Base-by-base conservation (phyloP, 805 yeast species). In the Candida krabiensis region DNA sequence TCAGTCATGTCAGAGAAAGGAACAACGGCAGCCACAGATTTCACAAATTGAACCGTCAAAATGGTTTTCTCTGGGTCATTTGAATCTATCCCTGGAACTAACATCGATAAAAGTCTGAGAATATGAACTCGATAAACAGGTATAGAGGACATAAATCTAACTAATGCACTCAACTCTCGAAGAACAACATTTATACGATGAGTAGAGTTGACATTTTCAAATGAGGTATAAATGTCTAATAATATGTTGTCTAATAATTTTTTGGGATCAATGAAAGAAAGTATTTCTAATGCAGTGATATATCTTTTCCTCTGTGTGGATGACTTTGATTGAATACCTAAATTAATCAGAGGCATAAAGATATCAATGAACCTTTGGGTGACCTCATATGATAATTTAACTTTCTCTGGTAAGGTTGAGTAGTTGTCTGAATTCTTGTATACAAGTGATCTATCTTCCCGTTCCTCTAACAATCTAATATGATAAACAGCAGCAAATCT, bases 31-130 rank as follows among this genome's bases (percentile, higher is more conserved):
- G 88, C 81, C 17, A 83, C 75, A 0, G 86, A 70, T 9, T 86
- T 83, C 38, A 93, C 73, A 14, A 85, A 72, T 41, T 80, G 75
- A 28, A 90, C 63, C 0, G 95, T 75, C 35, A 78, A 73, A 12
- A 80, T 69, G 0, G 96, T 82, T 55, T 90, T 77, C 11, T 69
- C 71, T 33, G 88, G 70, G 60, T 93, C 99, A 56, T 90, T 93
- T 0, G 90, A 77, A 56, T 93, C 98, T 19, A 93, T 79, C 21
- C 93, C 96, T 0, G 89, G 86, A 6, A 89, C 58, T 2, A 82
- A 66, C 59, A 87, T 70, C 19, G 80, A 75, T 27, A 90, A 57
- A 12, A 93, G 66, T 37, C 95, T 76, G 0, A 95, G 78, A 9
- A 88, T 65, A 53, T 93, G 99, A 9, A 86, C 79, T 30, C 96